Evolutionary conservation across 2,329 filamentous ascomycete species (phyloP).

Genomic region (Chaetomiaceae sp.): DNA sequence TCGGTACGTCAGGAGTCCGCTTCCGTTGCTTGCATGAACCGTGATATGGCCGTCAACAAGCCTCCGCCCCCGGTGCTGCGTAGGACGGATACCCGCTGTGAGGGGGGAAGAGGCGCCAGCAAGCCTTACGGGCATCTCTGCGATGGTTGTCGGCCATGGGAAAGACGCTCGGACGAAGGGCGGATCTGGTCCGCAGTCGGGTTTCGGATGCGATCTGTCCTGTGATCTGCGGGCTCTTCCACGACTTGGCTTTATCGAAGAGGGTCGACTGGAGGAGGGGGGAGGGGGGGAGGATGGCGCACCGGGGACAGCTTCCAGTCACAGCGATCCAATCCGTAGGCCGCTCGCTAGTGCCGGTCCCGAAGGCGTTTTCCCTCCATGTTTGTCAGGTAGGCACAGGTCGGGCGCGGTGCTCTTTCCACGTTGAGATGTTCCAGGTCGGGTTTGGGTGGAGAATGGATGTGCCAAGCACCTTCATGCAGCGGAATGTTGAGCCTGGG

Average conservation of each 20-base stretch:
- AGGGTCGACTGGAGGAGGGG: background rate
- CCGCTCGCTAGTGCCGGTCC: conserved; percentile 10
- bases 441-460: background rate
- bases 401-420: too few species aligned
- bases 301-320: background rate
- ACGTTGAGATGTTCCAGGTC: background rate
- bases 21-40: conserved; percentile 18
- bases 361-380: background rate
- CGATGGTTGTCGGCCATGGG: background rate
- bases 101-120: background rate
- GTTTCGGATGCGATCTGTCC: conserved; percentile 15
- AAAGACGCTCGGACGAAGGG: too few species aligned
- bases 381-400: too few species aligned
- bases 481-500: background rate
- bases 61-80: conserved; percentile 6
- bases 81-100: background rate
- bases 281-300: background rate
- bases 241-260: too few species aligned
- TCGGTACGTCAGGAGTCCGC: conserved; percentile 3
- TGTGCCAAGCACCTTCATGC: conserved; percentile 6
- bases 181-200: too few species aligned
- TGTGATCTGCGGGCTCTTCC: conserved; percentile 1
- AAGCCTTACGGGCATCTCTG: background rate
- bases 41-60: background rate
- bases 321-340: background rate